These are phyloP conservation scores for Corymbia citriodora DNA, from an alignment of 441 rosid genomes.

Conservation along the genomic window DNA sequence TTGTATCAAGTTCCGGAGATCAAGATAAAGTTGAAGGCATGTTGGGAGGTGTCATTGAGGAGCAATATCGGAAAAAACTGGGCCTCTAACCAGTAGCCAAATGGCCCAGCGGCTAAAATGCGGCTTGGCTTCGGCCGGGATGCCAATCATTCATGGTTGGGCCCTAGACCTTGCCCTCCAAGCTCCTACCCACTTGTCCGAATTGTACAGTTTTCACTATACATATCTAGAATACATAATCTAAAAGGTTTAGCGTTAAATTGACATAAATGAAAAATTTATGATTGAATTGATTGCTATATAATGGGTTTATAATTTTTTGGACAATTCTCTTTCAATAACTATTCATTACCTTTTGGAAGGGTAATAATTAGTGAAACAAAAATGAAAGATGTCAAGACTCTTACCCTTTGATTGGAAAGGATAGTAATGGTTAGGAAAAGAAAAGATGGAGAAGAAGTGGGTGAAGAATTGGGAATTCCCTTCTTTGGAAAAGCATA, in stretches of 20 bases:
- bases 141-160: background rate
- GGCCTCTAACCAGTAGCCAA: no score
- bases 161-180: rapidly evolving
- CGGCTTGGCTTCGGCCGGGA: background rate
- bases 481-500: background rate
- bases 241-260: rapidly evolving
- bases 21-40: background rate
- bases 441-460: background rate
- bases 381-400: background rate
- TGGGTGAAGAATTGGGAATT: background rate
- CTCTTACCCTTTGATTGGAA: background rate
- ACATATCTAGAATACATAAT: background rate
- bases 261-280: background rate
- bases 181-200: background rate
- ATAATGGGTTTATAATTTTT: background rate
- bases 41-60: background rate
- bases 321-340: background rate
- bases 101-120: background rate
- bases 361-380: background rate
- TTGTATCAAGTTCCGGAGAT: background rate
- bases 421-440: background rate
- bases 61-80: no score
- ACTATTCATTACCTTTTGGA: background rate
- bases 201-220: background rate
- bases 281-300: rapidly evolving